Conservation (phyloP, 768 basidiomycete genomes). For the Trametes cubensis region DNA sequence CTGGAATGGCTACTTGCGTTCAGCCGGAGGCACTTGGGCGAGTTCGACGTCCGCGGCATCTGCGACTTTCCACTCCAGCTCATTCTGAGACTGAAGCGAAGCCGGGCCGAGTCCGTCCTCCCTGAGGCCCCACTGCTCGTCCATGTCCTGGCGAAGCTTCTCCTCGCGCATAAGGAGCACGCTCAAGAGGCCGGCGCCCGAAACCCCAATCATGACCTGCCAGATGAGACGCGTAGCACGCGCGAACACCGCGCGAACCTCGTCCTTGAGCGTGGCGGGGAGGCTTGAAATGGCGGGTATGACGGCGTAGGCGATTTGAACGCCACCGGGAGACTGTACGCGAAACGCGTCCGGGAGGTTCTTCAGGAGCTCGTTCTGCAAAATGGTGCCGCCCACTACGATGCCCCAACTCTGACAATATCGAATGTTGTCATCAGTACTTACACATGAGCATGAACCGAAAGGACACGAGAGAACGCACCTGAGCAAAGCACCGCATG, state of each 20-base stretch:
- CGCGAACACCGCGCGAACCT: constrained; percentile 48
- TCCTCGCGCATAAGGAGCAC: constrained; percentile 37
- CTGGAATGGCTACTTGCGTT: no score
- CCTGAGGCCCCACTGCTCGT: constrained; percentile 20
- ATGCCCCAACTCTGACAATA: constrained; percentile 37
- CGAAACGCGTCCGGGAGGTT: constrained; percentile 34
- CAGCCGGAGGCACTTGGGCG: no score
- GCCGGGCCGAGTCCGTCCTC: no score
- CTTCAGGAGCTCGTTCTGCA: constrained; percentile 39
- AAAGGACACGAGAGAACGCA: background rate
- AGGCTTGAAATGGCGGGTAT: constrained; percentile 47
- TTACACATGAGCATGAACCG: no score
- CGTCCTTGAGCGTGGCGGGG: constrained; percentile 32
- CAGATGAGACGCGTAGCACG: constrained; percentile 43
- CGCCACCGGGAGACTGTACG: constrained; percentile 25
- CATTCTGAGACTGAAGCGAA: no score
- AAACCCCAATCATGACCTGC: constrained; percentile 46
- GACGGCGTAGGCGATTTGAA: constrained; percentile 34
- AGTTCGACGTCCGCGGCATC: no score
- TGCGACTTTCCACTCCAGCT: no score
- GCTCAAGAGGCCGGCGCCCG: constrained; percentile 39
- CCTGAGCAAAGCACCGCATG: background rate
- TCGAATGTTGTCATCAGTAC: background rate
- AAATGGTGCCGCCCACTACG: constrained; percentile 37
- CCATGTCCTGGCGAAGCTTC: constrained; percentile 17